phyloP scores from a whole-genome alignment of 2,329 filamentous ascomycete species.

The Helotiales sp. region DNA sequence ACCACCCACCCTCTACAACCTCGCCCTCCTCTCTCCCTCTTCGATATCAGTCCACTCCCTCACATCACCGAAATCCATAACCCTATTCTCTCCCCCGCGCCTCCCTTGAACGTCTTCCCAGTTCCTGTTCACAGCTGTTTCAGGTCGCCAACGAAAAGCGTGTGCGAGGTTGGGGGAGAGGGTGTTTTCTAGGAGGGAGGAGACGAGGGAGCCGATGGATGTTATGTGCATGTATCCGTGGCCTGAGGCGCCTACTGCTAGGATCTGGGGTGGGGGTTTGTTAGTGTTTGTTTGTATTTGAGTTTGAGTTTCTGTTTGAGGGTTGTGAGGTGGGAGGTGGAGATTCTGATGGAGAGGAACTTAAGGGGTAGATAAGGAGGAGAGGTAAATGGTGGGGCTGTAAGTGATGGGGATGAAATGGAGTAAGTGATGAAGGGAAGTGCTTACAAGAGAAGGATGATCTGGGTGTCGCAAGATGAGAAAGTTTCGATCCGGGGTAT shows the following conservation, averaged over 20 bases:
- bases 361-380: too few relatives aligned
- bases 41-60: slow-evolving; percentile 41
- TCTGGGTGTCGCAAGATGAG: slow-evolving; percentile 51
- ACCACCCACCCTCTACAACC: background rate
- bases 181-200: slow-evolving; percentile 46
- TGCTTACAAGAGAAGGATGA: slow-evolving; percentile 42
- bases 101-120: slow-evolving; percentile 50
- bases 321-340: too few relatives aligned
- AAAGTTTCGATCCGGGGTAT: slow-evolving; percentile 54
- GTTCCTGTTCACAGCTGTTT: slow-evolving; percentile 46
- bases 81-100: slow-evolving; percentile 46
- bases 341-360: too few relatives aligned
- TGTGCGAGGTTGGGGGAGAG: slow-evolving; percentile 43
- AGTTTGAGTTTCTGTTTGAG: too few relatives aligned
- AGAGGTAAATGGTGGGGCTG: too few relatives aligned
- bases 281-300: too few relatives aligned
- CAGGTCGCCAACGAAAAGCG: slow-evolving; percentile 51
- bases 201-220: slow-evolving; percentile 49
- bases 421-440: too few relatives aligned
- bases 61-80: slow-evolving; percentile 49
- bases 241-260: slow-evolving; percentile 52
- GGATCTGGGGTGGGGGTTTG: too few relatives aligned
- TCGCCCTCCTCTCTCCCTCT: background rate
- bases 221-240: slow-evolving; percentile 54
- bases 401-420: too few relatives aligned